These are phyloP conservation scores for Ustilago cynodontis DNA, from an alignment of 1,284 basidiomycete species.

Conservation along the genomic window DNA sequence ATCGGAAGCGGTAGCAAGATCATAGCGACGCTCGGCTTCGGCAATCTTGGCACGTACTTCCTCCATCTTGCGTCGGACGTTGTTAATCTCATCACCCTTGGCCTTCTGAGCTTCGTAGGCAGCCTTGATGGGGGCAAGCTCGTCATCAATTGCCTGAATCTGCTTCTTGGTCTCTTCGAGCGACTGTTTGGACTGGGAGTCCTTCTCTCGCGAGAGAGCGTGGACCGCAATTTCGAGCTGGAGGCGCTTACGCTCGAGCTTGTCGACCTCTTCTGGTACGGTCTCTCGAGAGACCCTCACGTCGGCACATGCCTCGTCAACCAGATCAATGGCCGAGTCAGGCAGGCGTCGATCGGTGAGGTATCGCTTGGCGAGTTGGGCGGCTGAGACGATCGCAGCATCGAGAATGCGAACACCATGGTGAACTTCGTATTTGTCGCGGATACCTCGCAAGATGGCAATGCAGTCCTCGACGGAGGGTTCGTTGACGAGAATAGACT, in stretches of 20 bases:
- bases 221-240: constrained; percentile 96
- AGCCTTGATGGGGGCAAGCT: constrained; percentile 87
- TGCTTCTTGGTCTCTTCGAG: constrained; percentile 82
- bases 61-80: constrained; percentile 85
- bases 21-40: constrained; percentile 87
- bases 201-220: constrained; percentile 85
- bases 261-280: constrained; percentile 92
- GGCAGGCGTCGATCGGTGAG: constrained; percentile 73
- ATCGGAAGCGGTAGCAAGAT: constrained; percentile 76
- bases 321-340: constrained; percentile 70
- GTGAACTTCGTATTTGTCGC: constrained; percentile 79
- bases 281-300: constrained; percentile 79
- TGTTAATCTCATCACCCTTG: constrained; percentile 86
- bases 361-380: constrained; percentile 93
- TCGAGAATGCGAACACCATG: constrained; percentile 82
- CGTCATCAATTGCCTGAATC: constrained; percentile 87
- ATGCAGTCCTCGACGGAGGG: constrained; percentile 91
- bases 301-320: constrained; percentile 73
- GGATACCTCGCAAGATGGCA: constrained; percentile 89
- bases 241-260: constrained; percentile 89
- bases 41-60: constrained; percentile 92
- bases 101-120: constrained; percentile 91
- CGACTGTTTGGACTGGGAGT: constrained; percentile 87
- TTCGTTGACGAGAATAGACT: constrained; percentile 91
- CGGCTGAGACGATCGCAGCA: constrained; percentile 88